These are phyloP conservation scores for Apiospora aurea DNA, from an alignment of 2,329 filamentous ascomycete genomes.

Conservation along the genomic window DNA sequence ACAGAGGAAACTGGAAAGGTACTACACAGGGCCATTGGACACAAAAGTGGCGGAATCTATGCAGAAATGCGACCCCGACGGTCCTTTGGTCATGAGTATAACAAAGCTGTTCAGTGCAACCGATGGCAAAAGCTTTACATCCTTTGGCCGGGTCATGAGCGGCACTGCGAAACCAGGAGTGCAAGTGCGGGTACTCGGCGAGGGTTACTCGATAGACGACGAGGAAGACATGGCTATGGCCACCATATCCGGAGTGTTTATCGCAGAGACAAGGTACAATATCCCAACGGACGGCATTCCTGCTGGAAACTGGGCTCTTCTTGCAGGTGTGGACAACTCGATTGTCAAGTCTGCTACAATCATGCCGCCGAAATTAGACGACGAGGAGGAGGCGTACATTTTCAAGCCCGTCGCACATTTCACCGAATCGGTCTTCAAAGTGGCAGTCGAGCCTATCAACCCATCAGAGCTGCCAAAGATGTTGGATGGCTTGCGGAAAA, in stretches of 20 bases:
- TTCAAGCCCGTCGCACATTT: conserved; percentile 94
- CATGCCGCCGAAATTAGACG: conserved; percentile 78
- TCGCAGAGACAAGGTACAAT: conserved; percentile 92
- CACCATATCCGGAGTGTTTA: conserved; percentile 85
- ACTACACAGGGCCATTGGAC: conserved; percentile 91
- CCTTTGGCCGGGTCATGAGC: conserved; percentile 91
- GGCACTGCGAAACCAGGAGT: conserved; percentile 84
- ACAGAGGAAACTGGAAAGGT: conserved; percentile 77
- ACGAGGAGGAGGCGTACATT: conserved; percentile 92
- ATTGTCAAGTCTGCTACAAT: conserved; percentile 98
- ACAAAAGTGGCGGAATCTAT: conserved; percentile 82
- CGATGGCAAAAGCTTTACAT: conserved; percentile 90
- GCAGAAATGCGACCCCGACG: conserved; percentile 83
- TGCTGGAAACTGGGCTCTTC: conserved; percentile 91
- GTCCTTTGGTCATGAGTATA: conserved; percentile 88
- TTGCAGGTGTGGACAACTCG: conserved; percentile 93
- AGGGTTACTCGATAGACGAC: conserved; percentile 95
- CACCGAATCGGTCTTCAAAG: conserved; percentile 96
- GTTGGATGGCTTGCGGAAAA: conserved; percentile 93
- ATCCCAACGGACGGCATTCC: conserved; percentile 91
- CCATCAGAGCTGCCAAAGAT: conserved; percentile 98
- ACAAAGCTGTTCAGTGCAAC: conserved; percentile 91
- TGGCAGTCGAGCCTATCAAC: conserved; percentile 97
- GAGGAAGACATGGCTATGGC: conserved; percentile 96
- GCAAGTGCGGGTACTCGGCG: conserved; percentile 89